Base-by-base conservation (phyloP, 1,139 yeast genomes). In the Magnusiomyces suaveolens region DNA sequence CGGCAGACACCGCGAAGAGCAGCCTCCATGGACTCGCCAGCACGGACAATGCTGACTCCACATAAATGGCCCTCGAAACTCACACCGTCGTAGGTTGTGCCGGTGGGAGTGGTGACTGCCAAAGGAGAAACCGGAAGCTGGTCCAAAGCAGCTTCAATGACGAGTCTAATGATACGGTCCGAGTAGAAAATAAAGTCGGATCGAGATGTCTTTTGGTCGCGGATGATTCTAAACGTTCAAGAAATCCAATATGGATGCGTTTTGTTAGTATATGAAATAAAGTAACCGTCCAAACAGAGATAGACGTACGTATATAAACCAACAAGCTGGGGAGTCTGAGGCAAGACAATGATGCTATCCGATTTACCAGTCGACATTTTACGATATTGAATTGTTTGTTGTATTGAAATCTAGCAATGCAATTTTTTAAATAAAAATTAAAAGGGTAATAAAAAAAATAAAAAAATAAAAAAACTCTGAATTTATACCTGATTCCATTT, bases 21-120 rank as follows among this genome's bases (percentile, higher is more conserved):
- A 78, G 88, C 95, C 71, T 92, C 98, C 98, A 92, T 92, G 48
- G 95, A 84, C 72, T 92, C 98, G 60, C 98, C 98, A 6, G 98
- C 98, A 67, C 98, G 79, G 65, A 92, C 95, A 66, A 92, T 92
- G 21, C 96, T 87, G 38, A 92, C 98, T 59, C 98, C 98, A 70
- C 97, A 92, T 58, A 92, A 90, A 71, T 87, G 89, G 49, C 97
- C 97, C 66, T 82, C 74, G 69, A 90, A 90, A 57, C 77, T 76
- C 56, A 85, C 84, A n/a, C 98, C 98, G 4, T 80, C 76, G 69
- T 81, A 90, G 39, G 73, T 71, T 60, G 83, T 78, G 54, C 82
- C 84, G 4, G 95, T 83, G 54, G 95, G 92, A 44, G 97, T 90
- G 55, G 78, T 75, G 51, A 92, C 84, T 4, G 74, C 68, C 46